Conservation (phyloP, 1,284 basidiomycete genomes). For the Apiotrichum montevideense region DNA sequence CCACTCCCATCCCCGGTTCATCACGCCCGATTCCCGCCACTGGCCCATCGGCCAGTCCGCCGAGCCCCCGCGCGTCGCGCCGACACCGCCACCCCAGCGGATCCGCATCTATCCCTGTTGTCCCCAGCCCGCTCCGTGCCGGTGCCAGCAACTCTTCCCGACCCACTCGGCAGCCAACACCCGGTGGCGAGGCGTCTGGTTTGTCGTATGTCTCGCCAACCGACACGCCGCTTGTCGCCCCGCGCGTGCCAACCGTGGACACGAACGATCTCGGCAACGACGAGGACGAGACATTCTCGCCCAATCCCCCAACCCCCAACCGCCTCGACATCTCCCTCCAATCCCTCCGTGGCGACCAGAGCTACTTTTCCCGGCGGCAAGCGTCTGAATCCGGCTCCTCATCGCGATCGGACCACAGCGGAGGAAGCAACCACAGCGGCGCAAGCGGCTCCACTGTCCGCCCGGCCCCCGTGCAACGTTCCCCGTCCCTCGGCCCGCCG, state of each 20-base stretch:
- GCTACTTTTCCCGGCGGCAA: slow-evolving; percentile 33
- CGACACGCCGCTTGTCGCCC: slow-evolving; percentile 35
- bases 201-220: slow-evolving; percentile 41
- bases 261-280: slow-evolving; percentile 20
- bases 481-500: slow-evolving; percentile 14
- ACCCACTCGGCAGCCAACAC: slow-evolving; percentile 50
- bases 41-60: slow-evolving; percentile 4
- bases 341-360: slow-evolving; percentile 29
- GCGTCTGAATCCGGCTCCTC: background rate
- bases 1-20: background rate
- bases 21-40: slow-evolving; percentile 3
- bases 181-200: slow-evolving; percentile 12
- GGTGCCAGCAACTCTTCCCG: slow-evolving; percentile 29
- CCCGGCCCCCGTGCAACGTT: slow-evolving; percentile 1
- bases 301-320: slow-evolving; percentile 55
- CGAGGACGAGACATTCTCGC: slow-evolving; percentile 21
- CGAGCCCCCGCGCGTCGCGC: slow-evolving; percentile 16
- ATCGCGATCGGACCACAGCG: background rate
- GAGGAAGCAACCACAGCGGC: background rate
- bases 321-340: slow-evolving; percentile 53
- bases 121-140: slow-evolving; percentile 35
- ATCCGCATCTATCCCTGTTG: slow-evolving; percentile 25
- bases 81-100: slow-evolving; percentile 26
- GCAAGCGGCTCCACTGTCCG: slow-evolving; percentile 4
- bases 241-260: slow-evolving; percentile 29